Evolutionary conservation across 768 basidiomycete genomes (phyloP).

Genomic region (Suillus americanus): DNA sequence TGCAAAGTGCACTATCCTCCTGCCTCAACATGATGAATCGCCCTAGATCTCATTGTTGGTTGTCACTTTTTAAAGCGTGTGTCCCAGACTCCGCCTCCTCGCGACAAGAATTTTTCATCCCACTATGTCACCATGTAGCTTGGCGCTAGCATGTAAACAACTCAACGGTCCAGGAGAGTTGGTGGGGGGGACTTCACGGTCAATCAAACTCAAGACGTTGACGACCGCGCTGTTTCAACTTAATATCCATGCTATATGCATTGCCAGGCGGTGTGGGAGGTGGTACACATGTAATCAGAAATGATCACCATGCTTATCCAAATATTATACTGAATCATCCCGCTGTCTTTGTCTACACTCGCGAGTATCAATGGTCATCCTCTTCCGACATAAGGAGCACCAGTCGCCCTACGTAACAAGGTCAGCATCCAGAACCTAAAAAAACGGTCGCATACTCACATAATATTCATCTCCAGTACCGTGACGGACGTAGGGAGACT

Average conservation of each 20-base stretch:
- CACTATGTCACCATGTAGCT: no score
- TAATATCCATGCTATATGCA: neutral
- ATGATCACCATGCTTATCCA: neutral
- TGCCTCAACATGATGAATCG: no score
- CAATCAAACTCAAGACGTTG: neutral
- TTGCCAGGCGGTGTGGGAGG: neutral
- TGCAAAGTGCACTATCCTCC: no score
- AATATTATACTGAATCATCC: neutral
- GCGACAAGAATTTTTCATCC: no score
- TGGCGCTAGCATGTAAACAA: no score
- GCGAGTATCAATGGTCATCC: slow-evolving; percentile 29
- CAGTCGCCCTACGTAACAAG: slow-evolving; percentile 37
- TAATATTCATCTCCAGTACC: slow-evolving; percentile 70
- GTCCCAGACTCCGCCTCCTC: no score
- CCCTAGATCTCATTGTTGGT: neutral
- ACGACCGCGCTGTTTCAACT: neutral
- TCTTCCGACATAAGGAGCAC: slow-evolving; percentile 48
- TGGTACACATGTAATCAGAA: neutral
- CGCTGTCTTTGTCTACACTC: neutral
- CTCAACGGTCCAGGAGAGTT: no score
- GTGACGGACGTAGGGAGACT: slow-evolving; percentile 66
- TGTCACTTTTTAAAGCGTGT: neutral
- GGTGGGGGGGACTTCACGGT: no score
- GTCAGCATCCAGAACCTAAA: neutral
- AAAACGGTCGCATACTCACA: slow-evolving; percentile 46